These are phyloP conservation scores for Trichophyton equinum DNA, from an alignment of 2,329 filamentous ascomycete genomes.

Conservation along the genomic window DNA sequence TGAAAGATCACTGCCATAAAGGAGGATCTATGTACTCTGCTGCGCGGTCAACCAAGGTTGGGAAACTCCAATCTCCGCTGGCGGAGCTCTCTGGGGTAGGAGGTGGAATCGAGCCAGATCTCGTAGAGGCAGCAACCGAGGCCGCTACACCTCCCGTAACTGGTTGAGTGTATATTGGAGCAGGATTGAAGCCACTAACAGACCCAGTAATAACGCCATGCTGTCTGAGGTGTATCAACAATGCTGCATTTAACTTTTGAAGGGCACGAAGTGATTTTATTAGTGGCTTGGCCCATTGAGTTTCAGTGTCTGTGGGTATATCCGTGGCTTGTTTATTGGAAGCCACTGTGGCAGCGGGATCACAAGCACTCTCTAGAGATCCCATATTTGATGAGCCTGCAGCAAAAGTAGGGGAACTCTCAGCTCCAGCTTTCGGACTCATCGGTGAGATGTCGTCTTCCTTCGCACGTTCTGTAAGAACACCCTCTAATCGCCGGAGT, in stretches of 20 bases:
- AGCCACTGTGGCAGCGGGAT: conserved; percentile 19
- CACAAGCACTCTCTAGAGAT: conserved; percentile 13
- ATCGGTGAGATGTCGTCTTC: conserved; percentile 22
- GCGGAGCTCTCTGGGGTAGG: conserved; percentile 38
- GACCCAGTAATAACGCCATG: conserved; percentile 14
- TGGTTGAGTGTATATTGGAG: not conserved
- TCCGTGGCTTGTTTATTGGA: conserved; percentile 16
- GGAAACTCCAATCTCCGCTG: conserved; percentile 35
- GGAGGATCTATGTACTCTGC: conserved; percentile 38
- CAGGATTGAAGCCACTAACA: conserved; percentile 5
- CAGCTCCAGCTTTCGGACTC: conserved; percentile 8
- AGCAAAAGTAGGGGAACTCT: not conserved
- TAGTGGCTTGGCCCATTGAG: conserved; percentile 36
- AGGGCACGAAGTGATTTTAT: conserved; percentile 35
- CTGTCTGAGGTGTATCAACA: conserved; percentile 19
- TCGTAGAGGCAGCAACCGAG: conserved; percentile 13
- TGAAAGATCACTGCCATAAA: conserved; percentile 22
- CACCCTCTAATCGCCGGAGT: conserved; percentile 31
- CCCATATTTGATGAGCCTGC: conserved; percentile 16
- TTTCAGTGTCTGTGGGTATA: conserved; percentile 23
- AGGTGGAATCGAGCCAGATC: conserved; percentile 28
- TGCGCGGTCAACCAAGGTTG: conserved; percentile 35
- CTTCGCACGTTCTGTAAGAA: conserved; percentile 32
- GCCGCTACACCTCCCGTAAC: not conserved
- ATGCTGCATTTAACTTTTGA: conserved; percentile 34